Base-by-base conservation (phyloP, 257 asterid species). In the Nicotiana noctiflora region DNA sequence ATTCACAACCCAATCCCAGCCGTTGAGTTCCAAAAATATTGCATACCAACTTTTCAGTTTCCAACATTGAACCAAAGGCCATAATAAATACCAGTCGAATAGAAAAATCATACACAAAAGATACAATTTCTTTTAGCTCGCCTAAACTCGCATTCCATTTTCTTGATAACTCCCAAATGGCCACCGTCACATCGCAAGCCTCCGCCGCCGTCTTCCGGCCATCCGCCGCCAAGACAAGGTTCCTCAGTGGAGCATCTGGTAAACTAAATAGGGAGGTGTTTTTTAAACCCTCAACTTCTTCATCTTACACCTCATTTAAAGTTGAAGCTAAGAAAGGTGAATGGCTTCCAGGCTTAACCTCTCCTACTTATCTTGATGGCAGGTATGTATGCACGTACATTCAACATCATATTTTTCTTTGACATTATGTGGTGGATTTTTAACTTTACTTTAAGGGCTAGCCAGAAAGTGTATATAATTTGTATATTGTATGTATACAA, bases 251-350 rank as follows among this genome's bases (percentile, higher is more conserved):
- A 17, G 89, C 98, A 3, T 60, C 92, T 1, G 90, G 92, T 8
- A 96, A 84, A 82, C 72, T 92, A 82, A 90, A 90, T 88, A 80
- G 84, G 84, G 90, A 87, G 59, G 84, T 89, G 13, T 86, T 91
- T 1, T 77, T 93, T 53, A 87, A 83, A 77, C 87, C 84, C 7
- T 78, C 81, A 17, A 60, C 79, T 25, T 76, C 78, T 25, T 76
- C 78, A 49, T 63, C 93, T 7, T 84, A 88, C 37, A 81, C 51
- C 77, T 82, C 97, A 0, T 85, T 91, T 87, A 92, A 90, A 79
- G 90, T 96, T 61, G 92, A 94, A 88, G 99, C 99, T 70, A 96
- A 88, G 95, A 94, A 96, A 85, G 98, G 99, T 6, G 93, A 92
- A 87, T 96, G 99, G 99, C 89, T 94, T 6, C 99, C 99, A 0